Base-by-base conservation (phyloP, 352 stramenopile genomes). In the Phytopythium chamaehyphon region DNA sequence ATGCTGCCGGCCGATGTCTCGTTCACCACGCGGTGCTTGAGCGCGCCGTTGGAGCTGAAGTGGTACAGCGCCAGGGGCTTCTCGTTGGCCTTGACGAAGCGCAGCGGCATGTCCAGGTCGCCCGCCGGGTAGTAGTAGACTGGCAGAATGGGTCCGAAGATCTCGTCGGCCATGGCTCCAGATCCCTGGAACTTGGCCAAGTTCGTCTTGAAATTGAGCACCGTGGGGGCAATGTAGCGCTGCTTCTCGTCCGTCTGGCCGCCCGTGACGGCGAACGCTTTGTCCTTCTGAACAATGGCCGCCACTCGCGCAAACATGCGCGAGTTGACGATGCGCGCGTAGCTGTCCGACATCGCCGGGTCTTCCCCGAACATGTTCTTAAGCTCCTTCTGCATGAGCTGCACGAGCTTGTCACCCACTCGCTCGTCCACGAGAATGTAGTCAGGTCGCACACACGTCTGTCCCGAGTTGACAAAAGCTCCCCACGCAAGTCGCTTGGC, bases 81-180 rank as follows among this genome's bases (percentile, higher is more conserved):
- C 5, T 85, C 64, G 24, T 59, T 61, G 19, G 36, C n/a, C 21
- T 47, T 66, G 35, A 86, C 57, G 26, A 74, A 73, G 47, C 51
- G 54, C 22, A 83, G 69, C 6, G 73, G 45, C 16, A 59, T 47
- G 10, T 70, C 46, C 28, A 83, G 38, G 18, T 74, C 40, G 23
- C 55, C 65, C 21, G 59, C 38, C 8, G 50, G 35, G 50, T 87
- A 90, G 63, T 90, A 93, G 33, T 95, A 71, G 40, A 99, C 90
- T 1, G 95, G 90, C 40, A 99, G 59, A 37, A 99, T 54, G 3
- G 96, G 96, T 5, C 96, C 95, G 70, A 99, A 99, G 19, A 98
- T 92, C 67, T 99, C 95, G 43, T 98, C 90, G 16, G 70, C 50
- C 82, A 97, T 96, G 3, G 66, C 68, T 16, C 78, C 66, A 19